phyloP scores from a whole-genome alignment of 2,329 filamentous ascomycete genomes.

The Aspergillus ochraceoroseus region DNA sequence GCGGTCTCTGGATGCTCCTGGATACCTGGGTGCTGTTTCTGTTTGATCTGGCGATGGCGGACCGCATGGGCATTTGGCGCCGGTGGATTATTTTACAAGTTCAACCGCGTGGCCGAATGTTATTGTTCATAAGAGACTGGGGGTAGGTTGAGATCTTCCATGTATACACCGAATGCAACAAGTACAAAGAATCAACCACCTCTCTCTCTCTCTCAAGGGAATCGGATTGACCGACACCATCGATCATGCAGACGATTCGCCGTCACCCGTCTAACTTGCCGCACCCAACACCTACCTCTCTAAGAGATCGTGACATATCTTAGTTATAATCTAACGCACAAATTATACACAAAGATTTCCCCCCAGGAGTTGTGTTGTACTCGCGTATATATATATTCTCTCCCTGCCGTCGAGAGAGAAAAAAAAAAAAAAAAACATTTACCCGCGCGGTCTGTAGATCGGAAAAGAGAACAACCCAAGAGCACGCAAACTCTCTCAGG shows the following conservation, averaged over 20 bases:
- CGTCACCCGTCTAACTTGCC: constrained; percentile 49
- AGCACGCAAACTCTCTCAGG: not conserved
- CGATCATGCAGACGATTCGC: constrained; percentile 48
- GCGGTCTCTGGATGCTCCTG: too few relatives aligned
- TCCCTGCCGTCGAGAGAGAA: not conserved
- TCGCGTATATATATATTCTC: not conserved
- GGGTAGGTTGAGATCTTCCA: too few relatives aligned
- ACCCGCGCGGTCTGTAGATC: constrained; percentile 10
- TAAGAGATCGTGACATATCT: constrained; percentile 53
- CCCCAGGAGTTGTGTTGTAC: too few relatives aligned
- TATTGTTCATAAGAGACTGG: too few relatives aligned
- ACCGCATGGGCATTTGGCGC: too few relatives aligned
- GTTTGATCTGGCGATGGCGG: too few relatives aligned
- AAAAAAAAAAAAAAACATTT: constrained; percentile 8
- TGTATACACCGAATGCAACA: too few relatives aligned
- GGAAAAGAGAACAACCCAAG: not conserved
- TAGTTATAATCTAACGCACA: constrained; percentile 48
- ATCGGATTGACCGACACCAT: constrained; percentile 51
- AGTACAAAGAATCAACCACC: too few relatives aligned
- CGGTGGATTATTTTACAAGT: too few relatives aligned
- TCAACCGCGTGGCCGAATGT: too few relatives aligned
- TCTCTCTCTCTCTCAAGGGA: constrained; percentile 45
- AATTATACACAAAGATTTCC: constrained; percentile 8
- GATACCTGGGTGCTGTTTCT: too few relatives aligned
- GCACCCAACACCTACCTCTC: too few relatives aligned